Conservation (phyloP, 2,329 filamentous ascomycete genomes). For the Beauveria caledonica region DNA sequence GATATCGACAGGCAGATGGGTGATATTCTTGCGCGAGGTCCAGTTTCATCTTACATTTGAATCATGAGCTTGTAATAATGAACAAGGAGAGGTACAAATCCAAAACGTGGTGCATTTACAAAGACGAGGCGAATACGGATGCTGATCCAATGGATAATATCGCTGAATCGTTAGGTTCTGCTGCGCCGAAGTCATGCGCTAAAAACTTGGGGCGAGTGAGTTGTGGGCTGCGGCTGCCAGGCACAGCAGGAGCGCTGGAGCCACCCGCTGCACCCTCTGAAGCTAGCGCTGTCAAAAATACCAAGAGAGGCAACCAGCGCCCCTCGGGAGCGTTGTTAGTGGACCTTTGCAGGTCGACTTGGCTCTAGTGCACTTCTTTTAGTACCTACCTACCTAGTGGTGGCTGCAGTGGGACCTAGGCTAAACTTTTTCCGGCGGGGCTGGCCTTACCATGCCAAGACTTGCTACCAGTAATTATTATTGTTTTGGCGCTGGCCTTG, state of each 20-base stretch:
- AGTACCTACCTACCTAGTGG: no score
- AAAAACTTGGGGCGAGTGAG: neutral
- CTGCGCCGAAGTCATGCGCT: neutral
- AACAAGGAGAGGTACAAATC: neutral
- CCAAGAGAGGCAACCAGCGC: constrained; percentile 4
- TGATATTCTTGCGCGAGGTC: neutral
- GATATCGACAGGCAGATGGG: neutral
- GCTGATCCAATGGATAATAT: neutral
- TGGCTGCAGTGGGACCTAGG: neutral
- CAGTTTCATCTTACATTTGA: neutral
- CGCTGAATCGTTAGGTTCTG: neutral
- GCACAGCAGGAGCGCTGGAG: neutral
- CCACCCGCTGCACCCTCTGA: neutral
- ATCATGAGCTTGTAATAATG: neutral
- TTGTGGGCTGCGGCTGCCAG: neutral
- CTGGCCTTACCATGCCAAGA: neutral
- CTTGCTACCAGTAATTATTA: neutral
- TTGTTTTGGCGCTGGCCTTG: neutral
- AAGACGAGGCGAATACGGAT: no score
- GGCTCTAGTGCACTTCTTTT: neutral
- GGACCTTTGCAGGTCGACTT: neutral
- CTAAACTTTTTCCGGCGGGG: neutral
- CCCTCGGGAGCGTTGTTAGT: neutral
- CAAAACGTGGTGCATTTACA: no score
- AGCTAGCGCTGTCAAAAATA: neutral